phyloP scores from a whole-genome alignment of 768 basidiomycete species.

The Sporobolomyces pararoseus region DNA sequence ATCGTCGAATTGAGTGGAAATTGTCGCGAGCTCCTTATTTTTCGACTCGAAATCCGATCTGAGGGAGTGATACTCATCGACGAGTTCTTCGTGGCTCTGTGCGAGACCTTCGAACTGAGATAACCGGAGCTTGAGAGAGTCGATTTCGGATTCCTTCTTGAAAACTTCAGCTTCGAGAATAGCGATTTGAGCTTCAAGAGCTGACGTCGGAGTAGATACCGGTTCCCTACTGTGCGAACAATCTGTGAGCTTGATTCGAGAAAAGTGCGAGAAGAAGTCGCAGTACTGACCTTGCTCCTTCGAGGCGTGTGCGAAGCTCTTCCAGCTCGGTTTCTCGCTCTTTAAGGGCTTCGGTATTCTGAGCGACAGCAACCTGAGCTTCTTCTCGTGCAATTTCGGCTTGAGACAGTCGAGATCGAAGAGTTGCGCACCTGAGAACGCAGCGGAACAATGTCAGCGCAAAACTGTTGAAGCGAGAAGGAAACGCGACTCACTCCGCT shows the following conservation, averaged over 20 bases:
- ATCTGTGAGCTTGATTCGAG: too few species aligned
- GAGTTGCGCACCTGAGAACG: not conserved
- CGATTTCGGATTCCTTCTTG: slow-evolving; percentile 3
- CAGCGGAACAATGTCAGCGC: not conserved
- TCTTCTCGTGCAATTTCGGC: not conserved
- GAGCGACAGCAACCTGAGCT: too few species aligned
- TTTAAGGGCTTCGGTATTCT: too few species aligned
- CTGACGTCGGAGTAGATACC: not conserved
- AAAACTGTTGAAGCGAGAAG: not conserved
- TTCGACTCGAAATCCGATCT: not conserved
- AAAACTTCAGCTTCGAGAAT: slow-evolving; percentile 18
- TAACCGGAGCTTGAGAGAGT: not conserved
- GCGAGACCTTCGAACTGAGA: not conserved
- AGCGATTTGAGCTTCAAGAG: not conserved
- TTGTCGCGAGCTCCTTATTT: not conserved
- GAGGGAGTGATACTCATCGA: not conserved
- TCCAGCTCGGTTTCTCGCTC: not conserved
- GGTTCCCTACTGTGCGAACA: too few species aligned
- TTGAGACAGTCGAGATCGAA: too few species aligned
- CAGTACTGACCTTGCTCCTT: too few species aligned
- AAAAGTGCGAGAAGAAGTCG: not conserved
- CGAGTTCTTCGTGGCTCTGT: not conserved
- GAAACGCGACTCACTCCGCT: not conserved
- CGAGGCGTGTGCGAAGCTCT: not conserved
- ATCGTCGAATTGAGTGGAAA: not conserved